Evolutionary conservation across 1,139 yeast species (phyloP).

Genomic region (Pneumocystis oryctolagi): DNA sequence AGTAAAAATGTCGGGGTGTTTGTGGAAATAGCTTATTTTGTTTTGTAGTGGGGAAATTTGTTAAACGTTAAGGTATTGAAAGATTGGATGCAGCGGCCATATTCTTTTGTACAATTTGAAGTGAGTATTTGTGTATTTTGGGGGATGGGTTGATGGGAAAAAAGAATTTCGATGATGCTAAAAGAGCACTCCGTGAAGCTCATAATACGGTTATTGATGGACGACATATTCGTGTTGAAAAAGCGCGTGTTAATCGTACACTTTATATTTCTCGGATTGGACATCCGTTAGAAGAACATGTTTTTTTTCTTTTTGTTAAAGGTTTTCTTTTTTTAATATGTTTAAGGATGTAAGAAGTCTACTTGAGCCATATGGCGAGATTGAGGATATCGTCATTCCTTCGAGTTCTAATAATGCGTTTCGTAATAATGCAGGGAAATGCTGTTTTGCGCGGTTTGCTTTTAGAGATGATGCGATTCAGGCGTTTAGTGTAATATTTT

Average conservation of each 20-base stretch:
- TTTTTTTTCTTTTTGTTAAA: neutral
- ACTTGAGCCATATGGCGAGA: slow-evolving; percentile 49
- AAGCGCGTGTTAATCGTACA: slow-evolving; percentile 84
- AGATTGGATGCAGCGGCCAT: slow-evolving; percentile 70
- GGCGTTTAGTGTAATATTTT: slow-evolving; percentile 43
- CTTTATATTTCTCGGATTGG: slow-evolving; percentile 28
- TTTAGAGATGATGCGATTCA: slow-evolving; percentile 81
- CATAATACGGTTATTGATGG: slow-evolving; percentile 59
- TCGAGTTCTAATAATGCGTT: slow-evolving; percentile 18
- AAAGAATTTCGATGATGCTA: slow-evolving; percentile 54
- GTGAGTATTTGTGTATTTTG: neutral
- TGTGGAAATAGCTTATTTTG: neutral
- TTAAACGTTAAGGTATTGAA: slow-evolving; percentile 60
- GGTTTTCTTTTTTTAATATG: slow-evolving; percentile 5
- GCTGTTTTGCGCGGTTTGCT: slow-evolving; percentile 70
- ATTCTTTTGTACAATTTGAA: slow-evolving; percentile 75
- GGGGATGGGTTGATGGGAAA: neutral
- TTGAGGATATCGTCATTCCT: slow-evolving; percentile 42
- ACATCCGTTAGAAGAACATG: neutral
- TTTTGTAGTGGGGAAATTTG: slow-evolving; percentile 10
- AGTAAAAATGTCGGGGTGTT: neutral
- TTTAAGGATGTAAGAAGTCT: slow-evolving; percentile 26
- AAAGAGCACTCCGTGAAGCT: slow-evolving; percentile 49
- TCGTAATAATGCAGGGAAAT: slow-evolving; percentile 19
- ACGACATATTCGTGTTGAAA: slow-evolving; percentile 68